A percentile compares a stretch with the other conserved stretches of the same genome.
Evolutionary conservation across 371 early-diverging fungal species (phyloP).

Genomic region (Mortierella sp.): DNA sequence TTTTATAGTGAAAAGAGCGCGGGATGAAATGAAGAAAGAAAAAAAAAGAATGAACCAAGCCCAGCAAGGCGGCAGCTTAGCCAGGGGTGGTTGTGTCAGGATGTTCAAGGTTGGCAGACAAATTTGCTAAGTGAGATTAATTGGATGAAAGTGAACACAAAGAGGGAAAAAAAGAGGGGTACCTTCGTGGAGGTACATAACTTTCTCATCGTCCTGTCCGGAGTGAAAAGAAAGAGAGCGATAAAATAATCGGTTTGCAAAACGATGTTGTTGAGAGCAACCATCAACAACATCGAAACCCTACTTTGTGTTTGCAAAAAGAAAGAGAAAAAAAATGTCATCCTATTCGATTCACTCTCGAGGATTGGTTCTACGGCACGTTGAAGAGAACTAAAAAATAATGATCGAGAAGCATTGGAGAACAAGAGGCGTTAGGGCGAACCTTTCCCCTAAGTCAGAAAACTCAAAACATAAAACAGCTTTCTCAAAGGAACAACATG

Average conservation of each 20-base stretch:
- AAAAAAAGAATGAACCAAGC: neutral
- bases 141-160: neutral
- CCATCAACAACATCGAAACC: neutral
- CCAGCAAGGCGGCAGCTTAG: neutral
- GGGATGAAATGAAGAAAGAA: neutral
- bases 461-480: neutral
- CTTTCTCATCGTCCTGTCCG: neutral
- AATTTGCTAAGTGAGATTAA: neutral
- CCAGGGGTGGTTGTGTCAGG: constrained; percentile 2
- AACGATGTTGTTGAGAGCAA: neutral
- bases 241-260: constrained; percentile 3
- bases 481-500: neutral
- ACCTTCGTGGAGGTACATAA: neutral
- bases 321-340: neutral
- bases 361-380: neutral
- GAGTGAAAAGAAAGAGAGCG: neutral
- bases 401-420: neutral
- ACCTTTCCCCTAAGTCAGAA: neutral
- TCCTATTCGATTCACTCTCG: neutral
- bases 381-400: neutral
- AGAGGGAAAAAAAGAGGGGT: neutral
- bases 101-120: neutral
- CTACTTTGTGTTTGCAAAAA: neutral
- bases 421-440: neutral
- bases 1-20: neutral